Evolutionary conservation across 371 early-diverging fungal species (phyloP), one percentile per base, ranked within the genome.

Genomic region (Syncephalastrum monosporum): DNA sequence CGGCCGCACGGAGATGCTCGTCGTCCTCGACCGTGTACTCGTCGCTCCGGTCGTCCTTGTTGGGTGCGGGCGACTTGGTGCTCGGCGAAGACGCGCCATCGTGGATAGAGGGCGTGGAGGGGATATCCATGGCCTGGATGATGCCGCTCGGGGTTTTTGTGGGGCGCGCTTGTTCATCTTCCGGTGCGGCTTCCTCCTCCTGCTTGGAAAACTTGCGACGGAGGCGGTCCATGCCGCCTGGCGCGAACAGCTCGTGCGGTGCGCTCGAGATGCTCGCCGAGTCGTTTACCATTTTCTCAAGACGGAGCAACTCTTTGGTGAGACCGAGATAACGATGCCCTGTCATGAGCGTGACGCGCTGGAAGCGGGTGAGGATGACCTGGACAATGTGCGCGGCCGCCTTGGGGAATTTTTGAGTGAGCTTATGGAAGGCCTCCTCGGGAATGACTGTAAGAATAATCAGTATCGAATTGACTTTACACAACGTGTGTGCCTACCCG

Each of bases 321-420:
- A 97, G 68, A 4, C 94, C 95, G 3, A 98, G 83, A 63, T 97
- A 98, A 38, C 90, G 85, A 67, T 93, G 88, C 57, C 96, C 86
- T 6, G 96, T 94, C 63, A 89, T 82, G 63, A 96, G 86, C 0
- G 98, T 97, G 41, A 97, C 97, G 3, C 99, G 84, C 68, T 96
- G 95, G 68, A 97, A 93, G 19, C 97, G 85, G 2, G 97, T 93
- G 53, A 98, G 68, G 53, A 98, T 95, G 42, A 97, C 96, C 63
- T 95, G 96, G 2, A 92, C 89, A 49, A 98, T 95, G 61, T 97
- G 96, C 17, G 96, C 94, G 1, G 92, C 94, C 0, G 98, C 91
- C 60, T 87, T 88, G 8, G 98, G 97, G 69, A 92, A 95, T 62
- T 93, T 93, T 64, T 88, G 87, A 1, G 90, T 87, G 38, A 98